Base-by-base conservation (phyloP, 805 yeast genomes). In the Lipomyces sp. region DNA sequence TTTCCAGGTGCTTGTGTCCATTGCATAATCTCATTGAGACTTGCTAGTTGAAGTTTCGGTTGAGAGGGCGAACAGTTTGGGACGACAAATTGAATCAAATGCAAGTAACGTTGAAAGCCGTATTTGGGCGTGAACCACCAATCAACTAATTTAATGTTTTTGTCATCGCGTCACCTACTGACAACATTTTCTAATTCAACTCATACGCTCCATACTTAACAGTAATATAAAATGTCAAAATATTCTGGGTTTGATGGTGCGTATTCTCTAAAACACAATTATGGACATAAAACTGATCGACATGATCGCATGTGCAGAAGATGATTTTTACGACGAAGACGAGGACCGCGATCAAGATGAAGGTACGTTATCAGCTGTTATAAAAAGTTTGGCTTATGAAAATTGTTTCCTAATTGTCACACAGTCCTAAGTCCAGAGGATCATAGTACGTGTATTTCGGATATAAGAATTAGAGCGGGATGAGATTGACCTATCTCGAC, bases 341-440 rank as follows among this genome's bases (percentile, higher is more conserved):
- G 68, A 48, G 50, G 64, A 60, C n/a, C 53, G 65, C 51, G 64
- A 60, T 55, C 58, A 63, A 7, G 71, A 48, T 10, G 70, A 59
- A 18, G 37, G 55, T 62, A 48, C 15, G 18, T 48, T 10, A 34
- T 39, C 50, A 6, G 32, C 37, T 42, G 15, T 29, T 24, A 1
- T 24, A 24, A 34, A 29, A 8, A 10, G 6, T 34, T n/a, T 4
- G 33, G 32, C 50, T 33, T 13, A 33, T 11, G 32, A 0, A 5
- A 66, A 8, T 3, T 24, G 24, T 24, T 15, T 42, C n/a, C 48
- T 42, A 42, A 42, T 42, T n/a, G 34, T 24, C 29, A 10, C 39
- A 15, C 59, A 66, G 75, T 66, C n/a, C 57, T 74, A 65, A 65
- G 69, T 35, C 69, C 73, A 8, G 75, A 72, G 51, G 75, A 74